These are phyloP conservation scores for Flaveria linearis DNA, from an alignment of 129 eudicot genomes.

Conservation along the genomic window DNA sequence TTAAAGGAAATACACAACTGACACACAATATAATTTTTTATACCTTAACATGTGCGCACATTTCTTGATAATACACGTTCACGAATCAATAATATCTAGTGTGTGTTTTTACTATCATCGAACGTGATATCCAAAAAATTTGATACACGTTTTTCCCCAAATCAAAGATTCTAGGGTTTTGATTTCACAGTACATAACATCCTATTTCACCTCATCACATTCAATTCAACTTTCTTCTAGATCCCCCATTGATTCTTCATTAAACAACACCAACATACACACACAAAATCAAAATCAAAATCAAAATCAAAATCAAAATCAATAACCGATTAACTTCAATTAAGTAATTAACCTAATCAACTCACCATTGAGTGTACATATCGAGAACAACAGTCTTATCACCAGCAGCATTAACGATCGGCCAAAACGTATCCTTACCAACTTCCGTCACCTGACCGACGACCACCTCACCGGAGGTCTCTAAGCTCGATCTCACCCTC, in stretches of 20 bases:
- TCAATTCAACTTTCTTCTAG: background rate
- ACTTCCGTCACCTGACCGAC: conserved; percentile 83
- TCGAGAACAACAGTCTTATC: conserved; percentile 80
- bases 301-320: too few species aligned
- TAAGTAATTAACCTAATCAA: background rate
- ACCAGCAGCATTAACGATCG: conserved; percentile 76
- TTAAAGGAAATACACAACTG: too few species aligned
- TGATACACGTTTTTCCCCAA: background rate
- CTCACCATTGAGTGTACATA: conserved; percentile 93
- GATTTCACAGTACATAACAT: background rate
- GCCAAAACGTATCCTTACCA: conserved; percentile 82
- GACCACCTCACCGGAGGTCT: conserved; percentile 44
- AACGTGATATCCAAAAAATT: too few species aligned
- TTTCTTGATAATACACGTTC: background rate
- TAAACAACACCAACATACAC: background rate
- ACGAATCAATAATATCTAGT: too few species aligned
- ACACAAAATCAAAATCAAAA: too few species aligned
- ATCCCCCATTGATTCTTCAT: background rate
- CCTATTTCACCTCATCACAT: background rate
- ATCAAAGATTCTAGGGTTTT: background rate
- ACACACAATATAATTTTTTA: background rate
- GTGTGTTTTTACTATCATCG: background rate
- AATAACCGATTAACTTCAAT: too few species aligned
- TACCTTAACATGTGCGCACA: background rate
- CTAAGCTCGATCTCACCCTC: conserved; percentile 55